Percentiles rank a stretch among this genome's conserved stretches.
These are phyloP conservation scores for Kluyveromyces sp. DNA, from an alignment of 1,139 yeast genomes.

Conservation along the genomic window DNA sequence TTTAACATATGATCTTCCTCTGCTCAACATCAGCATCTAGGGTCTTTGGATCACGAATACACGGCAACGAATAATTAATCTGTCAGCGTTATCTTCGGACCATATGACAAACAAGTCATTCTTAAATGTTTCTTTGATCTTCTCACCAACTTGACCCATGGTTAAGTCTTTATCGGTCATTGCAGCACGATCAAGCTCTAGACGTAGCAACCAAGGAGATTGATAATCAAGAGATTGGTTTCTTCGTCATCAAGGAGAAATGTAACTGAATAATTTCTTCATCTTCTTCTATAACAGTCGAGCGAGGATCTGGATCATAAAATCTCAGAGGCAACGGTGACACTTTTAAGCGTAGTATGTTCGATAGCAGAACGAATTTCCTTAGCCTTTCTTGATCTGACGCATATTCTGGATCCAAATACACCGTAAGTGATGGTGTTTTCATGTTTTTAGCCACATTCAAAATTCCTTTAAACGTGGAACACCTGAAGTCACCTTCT, in stretches of 20 bases:
- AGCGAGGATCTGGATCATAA: slow-evolving; percentile 96
- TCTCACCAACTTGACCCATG: slow-evolving; percentile 97
- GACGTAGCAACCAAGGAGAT: slow-evolving; percentile 95
- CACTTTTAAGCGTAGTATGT: slow-evolving; percentile 90
- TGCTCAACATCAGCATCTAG: slow-evolving; percentile 90
- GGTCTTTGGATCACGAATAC: slow-evolving; percentile 95
- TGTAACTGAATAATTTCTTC: slow-evolving; percentile 94
- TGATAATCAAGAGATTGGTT: slow-evolving; percentile 85
- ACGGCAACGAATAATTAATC: slow-evolving; percentile 94
- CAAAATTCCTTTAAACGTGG: slow-evolving; percentile 98
- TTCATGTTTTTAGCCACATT: slow-evolving; percentile 97
- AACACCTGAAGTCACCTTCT: slow-evolving; percentile 98
- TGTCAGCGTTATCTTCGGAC: slow-evolving; percentile 99
- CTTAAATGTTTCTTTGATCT: slow-evolving; percentile 86
- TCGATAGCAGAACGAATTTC: slow-evolving; percentile 94
- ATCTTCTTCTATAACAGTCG: slow-evolving; percentile 94
- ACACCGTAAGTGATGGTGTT: slow-evolving; percentile 96
- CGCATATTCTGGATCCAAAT: slow-evolving; percentile 71
- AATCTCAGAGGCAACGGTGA: slow-evolving; percentile 95
- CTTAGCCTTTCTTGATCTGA: slow-evolving; percentile 90
- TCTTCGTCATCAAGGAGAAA: slow-evolving; percentile 95
- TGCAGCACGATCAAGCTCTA: slow-evolving; percentile 96
- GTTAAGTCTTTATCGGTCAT: slow-evolving; percentile 97
- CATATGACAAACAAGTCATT: slow-evolving; percentile 95
- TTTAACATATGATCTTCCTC: slow-evolving; percentile 96